phyloP scores from a whole-genome alignment of 208 protist genomes.

The Trypanosoma caninum region DNA sequence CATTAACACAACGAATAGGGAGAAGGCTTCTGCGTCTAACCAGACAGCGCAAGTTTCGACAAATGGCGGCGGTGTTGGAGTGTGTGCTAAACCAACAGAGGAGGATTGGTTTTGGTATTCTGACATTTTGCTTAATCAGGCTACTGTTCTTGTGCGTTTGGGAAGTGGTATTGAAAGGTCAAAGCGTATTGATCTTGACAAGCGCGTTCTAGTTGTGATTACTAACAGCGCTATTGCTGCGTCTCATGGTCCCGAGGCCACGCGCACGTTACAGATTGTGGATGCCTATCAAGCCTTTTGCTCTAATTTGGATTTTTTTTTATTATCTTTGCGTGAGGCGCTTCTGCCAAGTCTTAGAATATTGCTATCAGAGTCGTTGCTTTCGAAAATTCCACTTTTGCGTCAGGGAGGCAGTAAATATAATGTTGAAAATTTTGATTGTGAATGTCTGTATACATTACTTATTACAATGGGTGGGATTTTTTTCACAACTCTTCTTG shows the following conservation, averaged over 20 bases:
- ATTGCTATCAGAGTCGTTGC: conserved; percentile 44
- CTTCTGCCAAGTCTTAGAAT: conserved; percentile 66
- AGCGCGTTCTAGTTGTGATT: conserved; percentile 41
- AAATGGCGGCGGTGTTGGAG: not conserved
- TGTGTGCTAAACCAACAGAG: conserved; percentile 32
- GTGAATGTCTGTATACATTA: conserved; percentile 16
- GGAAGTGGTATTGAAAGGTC: conserved; percentile 31
- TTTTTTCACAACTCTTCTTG: conserved; percentile 21
- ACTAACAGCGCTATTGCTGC: conserved; percentile 79
- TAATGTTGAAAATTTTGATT: conserved; percentile 5
- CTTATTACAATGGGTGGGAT: conserved; percentile 20
- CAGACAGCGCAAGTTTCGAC: not conserved
- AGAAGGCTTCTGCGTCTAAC: conserved; percentile 7
- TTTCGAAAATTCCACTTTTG: conserved; percentile 8
- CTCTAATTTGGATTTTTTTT: conserved; percentile 20
- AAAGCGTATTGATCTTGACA: conserved; percentile 25
- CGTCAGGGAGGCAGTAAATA: not conserved
- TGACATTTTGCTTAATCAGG: conserved; percentile 55
- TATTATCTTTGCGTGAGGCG: conserved; percentile 17
- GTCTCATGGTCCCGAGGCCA: conserved; percentile 29
- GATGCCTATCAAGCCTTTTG: conserved; percentile 27
- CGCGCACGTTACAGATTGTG: conserved; percentile 24
- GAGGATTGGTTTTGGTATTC: conserved; percentile 71
- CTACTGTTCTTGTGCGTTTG: conserved; percentile 29
- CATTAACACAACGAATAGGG: not conserved